Evolutionary conservation across 108 stramenopile genomes (phyloP).

Genomic region (Cyclotella baltica): DNA sequence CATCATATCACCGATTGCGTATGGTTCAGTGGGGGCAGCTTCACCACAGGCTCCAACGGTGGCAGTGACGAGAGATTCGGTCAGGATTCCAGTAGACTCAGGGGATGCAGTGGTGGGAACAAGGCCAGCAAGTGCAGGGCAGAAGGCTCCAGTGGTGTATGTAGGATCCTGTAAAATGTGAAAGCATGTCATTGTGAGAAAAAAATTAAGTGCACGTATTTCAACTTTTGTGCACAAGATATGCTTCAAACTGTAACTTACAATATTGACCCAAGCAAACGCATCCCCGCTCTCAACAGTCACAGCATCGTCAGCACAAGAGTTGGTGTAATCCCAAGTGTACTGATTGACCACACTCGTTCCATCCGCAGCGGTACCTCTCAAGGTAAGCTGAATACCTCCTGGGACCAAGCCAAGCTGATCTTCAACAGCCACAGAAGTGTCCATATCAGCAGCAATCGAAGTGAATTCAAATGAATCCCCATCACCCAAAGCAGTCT

Average conservation of each 20-base stretch:
- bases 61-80: not conserved
- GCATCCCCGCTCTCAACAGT: slow-evolving; percentile 36
- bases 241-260: slow-evolving; percentile 10
- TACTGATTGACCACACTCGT: slow-evolving; percentile 22
- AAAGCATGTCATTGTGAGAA: not conserved
- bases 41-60: not conserved
- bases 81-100: not conserved
- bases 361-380: slow-evolving; percentile 18
- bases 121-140: slow-evolving; percentile 17
- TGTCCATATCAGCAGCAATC: slow-evolving; percentile 32
- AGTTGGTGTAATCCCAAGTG: slow-evolving; percentile 39
- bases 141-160: slow-evolving; percentile 16
- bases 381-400: slow-evolving; percentile 25
- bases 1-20: not conserved
- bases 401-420: slow-evolving; percentile 38
- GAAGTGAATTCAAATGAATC: slow-evolving; percentile 22
- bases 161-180: slow-evolving; percentile 15
- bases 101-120: not conserved
- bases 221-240: not conserved
- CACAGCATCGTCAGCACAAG: slow-evolving; percentile 19
- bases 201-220: not conserved
- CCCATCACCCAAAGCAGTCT: slow-evolving; percentile 25
- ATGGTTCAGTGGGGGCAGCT: not conserved
- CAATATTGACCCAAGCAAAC: slow-evolving; percentile 34
- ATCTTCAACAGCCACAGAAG: slow-evolving; percentile 1